Conservation (phyloP, 192 early-diverging fungal genomes). For the Haplosporangium gracile region DNA sequence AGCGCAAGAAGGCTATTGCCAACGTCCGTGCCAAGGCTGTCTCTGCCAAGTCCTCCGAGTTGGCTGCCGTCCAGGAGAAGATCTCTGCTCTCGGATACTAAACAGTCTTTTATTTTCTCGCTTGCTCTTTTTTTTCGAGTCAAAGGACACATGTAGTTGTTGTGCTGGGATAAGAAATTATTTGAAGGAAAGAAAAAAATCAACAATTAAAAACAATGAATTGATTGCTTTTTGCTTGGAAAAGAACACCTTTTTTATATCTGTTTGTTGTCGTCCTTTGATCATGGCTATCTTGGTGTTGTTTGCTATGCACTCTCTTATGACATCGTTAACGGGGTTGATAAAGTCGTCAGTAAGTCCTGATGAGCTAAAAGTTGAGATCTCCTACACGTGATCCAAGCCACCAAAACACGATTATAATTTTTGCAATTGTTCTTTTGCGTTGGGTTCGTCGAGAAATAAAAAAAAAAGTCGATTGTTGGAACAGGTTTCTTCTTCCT, state of each 20-base stretch:
- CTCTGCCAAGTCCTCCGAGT: constrained; percentile 59
- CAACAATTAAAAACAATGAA: constrained; percentile 31
- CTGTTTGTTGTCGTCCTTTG: not conserved
- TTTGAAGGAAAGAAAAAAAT: constrained; percentile 26
- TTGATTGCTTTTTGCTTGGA: constrained; percentile 39
- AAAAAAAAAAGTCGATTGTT: not conserved
- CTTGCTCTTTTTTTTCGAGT: constrained; percentile 16
- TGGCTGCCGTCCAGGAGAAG: constrained; percentile 67
- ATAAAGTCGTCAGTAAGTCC: no score
- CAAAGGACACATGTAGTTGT: constrained; percentile 12
- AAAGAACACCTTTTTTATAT: not conserved
- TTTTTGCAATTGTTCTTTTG: not conserved
- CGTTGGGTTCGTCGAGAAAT: no score
- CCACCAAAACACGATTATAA: constrained; percentile 14
- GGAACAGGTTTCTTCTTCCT: constrained; percentile 1
- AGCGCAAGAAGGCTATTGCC: constrained; percentile 86
- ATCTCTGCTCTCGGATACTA: constrained; percentile 77
- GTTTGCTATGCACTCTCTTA: no score
- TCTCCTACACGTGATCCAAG: constrained; percentile 9
- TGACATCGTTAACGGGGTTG: no score
- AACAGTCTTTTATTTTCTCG: constrained; percentile 14
- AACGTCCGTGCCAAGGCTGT: constrained; percentile 74
- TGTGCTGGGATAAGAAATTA: constrained; percentile 8
- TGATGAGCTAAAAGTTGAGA: no score
- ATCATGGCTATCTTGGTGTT: not conserved